Percentiles rank a stretch among this genome's conserved stretches.
Conservation (phyloP, 1,139 yeast species). For the Candida mesenterica region DNA sequence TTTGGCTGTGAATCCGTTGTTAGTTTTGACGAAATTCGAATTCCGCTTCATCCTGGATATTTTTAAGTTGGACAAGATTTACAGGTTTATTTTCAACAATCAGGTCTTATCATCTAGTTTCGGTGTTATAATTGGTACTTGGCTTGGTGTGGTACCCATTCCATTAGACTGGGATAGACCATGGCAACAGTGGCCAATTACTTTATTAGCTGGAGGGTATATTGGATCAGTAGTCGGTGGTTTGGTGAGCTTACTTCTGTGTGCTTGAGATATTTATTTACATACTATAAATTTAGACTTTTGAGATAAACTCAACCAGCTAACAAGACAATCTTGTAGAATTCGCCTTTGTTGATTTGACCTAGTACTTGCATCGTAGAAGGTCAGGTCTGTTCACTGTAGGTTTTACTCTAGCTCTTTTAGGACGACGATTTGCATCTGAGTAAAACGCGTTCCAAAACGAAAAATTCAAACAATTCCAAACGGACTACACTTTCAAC, state of each 20-base stretch:
- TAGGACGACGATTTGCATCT: too few species aligned
- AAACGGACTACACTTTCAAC: neutral
- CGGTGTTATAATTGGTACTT: slow-evolving; percentile 68
- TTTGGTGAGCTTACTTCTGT: slow-evolving; percentile 16
- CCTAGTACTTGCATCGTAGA: too few species aligned
- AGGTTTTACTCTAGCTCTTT: too few species aligned
- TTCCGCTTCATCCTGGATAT: slow-evolving; percentile 29
- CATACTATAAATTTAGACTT: too few species aligned
- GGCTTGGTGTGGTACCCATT: slow-evolving; percentile 92
- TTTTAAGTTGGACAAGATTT: slow-evolving; percentile 24
- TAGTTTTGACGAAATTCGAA: slow-evolving; percentile 59
- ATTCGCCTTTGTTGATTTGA: neutral
- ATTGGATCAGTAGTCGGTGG: slow-evolving; percentile 65
- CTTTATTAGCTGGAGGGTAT: slow-evolving; percentile 79
- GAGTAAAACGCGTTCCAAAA: neutral
- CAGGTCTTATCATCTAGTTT: slow-evolving; percentile 42
- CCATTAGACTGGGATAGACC: slow-evolving; percentile 98
- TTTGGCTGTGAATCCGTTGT: slow-evolving; percentile 62
- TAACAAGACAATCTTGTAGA: too few species aligned
- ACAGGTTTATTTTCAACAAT: slow-evolving; percentile 27
- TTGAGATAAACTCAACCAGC: too few species aligned
- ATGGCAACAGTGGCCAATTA: slow-evolving; percentile 98
- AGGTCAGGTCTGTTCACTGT: too few species aligned
- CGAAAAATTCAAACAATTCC: neutral
- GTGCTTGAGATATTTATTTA: neutral